Evolutionary conservation across 306 rosid species (phyloP), one percentile per base, ranked within the genome.

Genomic region (Abrus precatorius): DNA sequence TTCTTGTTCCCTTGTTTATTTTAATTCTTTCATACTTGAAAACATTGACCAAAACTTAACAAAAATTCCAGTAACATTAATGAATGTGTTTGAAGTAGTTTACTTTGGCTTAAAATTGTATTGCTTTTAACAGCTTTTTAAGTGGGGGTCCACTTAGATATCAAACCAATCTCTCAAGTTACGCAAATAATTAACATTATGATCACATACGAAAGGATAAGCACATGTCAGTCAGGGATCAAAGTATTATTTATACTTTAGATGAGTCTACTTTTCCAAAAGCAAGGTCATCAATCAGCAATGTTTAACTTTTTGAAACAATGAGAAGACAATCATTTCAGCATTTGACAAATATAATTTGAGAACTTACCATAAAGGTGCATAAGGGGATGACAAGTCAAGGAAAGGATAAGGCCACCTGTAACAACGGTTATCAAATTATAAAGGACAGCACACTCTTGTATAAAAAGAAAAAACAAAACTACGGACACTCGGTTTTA

Each of bases 351-450:
- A 50, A 52, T 1, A 41, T 32, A 69, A 34, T 20, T 53, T 27
- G 50, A 44, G 40, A 52, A 59, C 89, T 70, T 88, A 95, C 98
- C 97, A 95, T 69, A 93, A 80, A 29, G 99, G 99, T 13, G 98
- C 89, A 75, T 80, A 85, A 7, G 88, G 27, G 80, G 92, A 85
- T 86, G 97, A 83, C 69, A 95, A 78, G 79, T 93, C 97, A 69
- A 93, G 98, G 79, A 95, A 93, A 54, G 98, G 94, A 61, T 95
- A 95, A 28, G 99, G 99, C 99, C 99, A 95, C 99, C 98, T 95
- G 84, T 49, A 61, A 61, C 54, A 82, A 27, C 40, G 8, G 29
- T 41, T 28, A 34, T n/a, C 30, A 78, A 34, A 77, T 56, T 45
- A 78, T 67, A 56, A 56, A 61, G 54, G 5, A 33, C 0, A 55